phyloP scores from a whole-genome alignment of 1,284 basidiomycete genomes.

The Phlebopus sp. region DNA sequence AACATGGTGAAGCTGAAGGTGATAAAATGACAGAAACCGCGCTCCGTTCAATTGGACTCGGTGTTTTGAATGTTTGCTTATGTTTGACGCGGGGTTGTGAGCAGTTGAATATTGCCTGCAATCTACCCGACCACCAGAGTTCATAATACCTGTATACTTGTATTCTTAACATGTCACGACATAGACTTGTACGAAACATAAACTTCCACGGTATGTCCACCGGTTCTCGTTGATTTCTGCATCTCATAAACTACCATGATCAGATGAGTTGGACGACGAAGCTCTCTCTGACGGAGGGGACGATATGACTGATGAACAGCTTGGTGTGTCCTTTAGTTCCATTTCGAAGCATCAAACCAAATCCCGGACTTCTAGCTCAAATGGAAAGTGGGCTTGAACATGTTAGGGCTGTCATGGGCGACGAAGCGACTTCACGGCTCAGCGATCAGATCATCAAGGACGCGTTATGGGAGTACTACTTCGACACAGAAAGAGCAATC shows the following conservation, averaged over 20 bases:
- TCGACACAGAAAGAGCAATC: constrained; percentile 79
- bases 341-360: constrained; percentile 2
- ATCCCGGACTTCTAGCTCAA: constrained; percentile 49
- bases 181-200: constrained; percentile 88
- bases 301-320: constrained; percentile 68
- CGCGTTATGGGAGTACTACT: constrained; percentile 86
- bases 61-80: constrained; percentile 19
- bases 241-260: constrained; percentile 1
- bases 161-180: constrained; percentile 68
- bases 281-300: constrained; percentile 69
- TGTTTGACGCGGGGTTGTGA: constrained; percentile 17
- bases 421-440: constrained; percentile 62
- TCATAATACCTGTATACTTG: constrained; percentile 9
- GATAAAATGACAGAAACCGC: not conserved
- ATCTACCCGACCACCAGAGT: not conserved
- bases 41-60: not conserved
- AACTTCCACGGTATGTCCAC: constrained; percentile 71
- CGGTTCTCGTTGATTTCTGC: constrained; percentile 8
- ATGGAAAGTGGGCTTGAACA: constrained; percentile 69
- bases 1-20: constrained; percentile 41
- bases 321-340: constrained; percentile 42
- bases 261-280: constrained; percentile 78
- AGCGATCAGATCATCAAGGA: constrained; percentile 78
- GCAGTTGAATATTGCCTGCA: not conserved
- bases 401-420: constrained; percentile 67